These are phyloP conservation scores for Kuraishia ogatae DNA, from an alignment of 805 yeast species.

Conservation along the genomic window DNA sequence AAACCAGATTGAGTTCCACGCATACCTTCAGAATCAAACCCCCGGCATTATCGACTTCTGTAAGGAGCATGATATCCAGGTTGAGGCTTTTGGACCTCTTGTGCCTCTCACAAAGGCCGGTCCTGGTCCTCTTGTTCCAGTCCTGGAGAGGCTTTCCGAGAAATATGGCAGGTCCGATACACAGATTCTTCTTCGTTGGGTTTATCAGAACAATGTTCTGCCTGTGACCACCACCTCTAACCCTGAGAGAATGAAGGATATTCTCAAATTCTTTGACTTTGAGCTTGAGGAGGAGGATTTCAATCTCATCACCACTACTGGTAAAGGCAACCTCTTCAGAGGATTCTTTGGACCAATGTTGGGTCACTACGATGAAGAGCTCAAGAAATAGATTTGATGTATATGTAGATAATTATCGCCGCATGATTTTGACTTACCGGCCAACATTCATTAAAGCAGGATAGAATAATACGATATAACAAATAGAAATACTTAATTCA, in stretches of 20 bases:
- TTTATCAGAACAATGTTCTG: conserved; percentile 50
- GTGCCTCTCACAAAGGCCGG: conserved; percentile 29
- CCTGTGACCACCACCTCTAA: conserved; percentile 73
- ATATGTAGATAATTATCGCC: too few species aligned
- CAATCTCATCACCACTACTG: conserved; percentile 29
- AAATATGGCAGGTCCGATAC: conserved; percentile 55
- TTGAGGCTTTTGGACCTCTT: conserved; percentile 39
- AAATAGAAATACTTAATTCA: too few species aligned
- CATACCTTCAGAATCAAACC: conserved; percentile 53
- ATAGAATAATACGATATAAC: too few species aligned
- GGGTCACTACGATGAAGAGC: conserved; percentile 9
- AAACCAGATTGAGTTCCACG: conserved; percentile 59
- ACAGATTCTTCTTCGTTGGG: conserved; percentile 66
- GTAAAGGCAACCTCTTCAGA: conserved; percentile 20
- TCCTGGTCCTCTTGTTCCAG: conserved; percentile 21
- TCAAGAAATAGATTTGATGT: neutral
- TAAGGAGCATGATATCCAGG: conserved; percentile 23
- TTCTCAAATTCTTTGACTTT: conserved; percentile 48
- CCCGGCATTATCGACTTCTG: conserved; percentile 36
- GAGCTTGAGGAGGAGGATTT: conserved; percentile 44
- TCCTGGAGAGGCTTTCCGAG: conserved; percentile 33
- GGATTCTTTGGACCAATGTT: conserved; percentile 14
- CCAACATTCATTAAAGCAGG: too few species aligned
- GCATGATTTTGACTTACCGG: too few species aligned
- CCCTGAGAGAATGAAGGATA: conserved; percentile 44